These are phyloP conservation scores for Claviceps spartinae DNA, from an alignment of 2,329 filamentous ascomycete species.

Conservation along the genomic window DNA sequence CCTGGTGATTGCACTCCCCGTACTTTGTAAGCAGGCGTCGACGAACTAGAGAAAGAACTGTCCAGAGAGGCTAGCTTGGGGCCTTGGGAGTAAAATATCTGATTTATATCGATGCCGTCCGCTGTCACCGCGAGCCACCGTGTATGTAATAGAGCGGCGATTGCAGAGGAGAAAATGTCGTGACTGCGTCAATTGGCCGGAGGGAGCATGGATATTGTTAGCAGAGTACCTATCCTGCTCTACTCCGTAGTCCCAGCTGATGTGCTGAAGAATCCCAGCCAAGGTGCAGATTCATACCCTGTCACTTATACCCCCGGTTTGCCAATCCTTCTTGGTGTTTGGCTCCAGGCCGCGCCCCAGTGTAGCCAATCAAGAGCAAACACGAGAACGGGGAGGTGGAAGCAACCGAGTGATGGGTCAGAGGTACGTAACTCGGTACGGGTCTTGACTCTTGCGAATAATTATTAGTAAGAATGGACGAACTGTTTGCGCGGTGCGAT, in stretches of 20 bases:
- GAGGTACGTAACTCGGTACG: background rate
- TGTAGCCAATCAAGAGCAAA: constrained; percentile 1
- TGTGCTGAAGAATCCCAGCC: background rate
- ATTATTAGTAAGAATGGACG: background rate
- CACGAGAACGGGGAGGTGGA: background rate
- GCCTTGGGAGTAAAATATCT: background rate
- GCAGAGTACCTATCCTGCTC: background rate
- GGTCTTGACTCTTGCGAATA: background rate
- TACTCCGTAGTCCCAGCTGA: background rate
- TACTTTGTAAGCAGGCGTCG: background rate
- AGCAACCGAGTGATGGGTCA: background rate
- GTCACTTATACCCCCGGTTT: background rate
- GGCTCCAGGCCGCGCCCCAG: background rate
- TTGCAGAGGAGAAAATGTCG: background rate
- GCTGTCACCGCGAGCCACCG: background rate
- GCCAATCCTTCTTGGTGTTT: background rate
- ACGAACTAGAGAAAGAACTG: background rate
- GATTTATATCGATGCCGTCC: background rate
- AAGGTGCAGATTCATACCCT: background rate
- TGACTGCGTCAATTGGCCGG: background rate
- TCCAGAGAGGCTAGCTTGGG: background rate
- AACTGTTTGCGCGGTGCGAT: background rate
- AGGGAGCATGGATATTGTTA: background rate
- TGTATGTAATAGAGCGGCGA: background rate
- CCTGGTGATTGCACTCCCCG: background rate